A percentile compares a stretch with the other conserved stretches of the same genome.
These are phyloP conservation scores for Podosphaera xanthii DNA, from an alignment of 2,329 filamentous ascomycete species.

Conservation along the genomic window DNA sequence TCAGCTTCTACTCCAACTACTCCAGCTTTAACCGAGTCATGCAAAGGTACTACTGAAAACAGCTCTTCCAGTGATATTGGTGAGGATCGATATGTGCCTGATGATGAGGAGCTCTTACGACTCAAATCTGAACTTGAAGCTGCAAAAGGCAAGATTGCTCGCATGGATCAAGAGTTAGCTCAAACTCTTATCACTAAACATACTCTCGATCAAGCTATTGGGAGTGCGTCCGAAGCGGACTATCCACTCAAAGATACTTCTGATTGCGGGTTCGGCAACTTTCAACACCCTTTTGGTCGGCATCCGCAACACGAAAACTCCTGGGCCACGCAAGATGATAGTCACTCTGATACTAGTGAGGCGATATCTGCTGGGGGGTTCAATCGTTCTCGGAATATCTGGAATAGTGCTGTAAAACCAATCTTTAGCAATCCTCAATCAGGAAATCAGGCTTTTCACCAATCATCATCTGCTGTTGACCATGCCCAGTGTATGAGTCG, in stretches of 20 bases:
- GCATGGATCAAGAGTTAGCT: slow-evolving; percentile 47
- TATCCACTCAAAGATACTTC: slow-evolving; percentile 12
- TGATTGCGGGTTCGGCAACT: slow-evolving; percentile 3
- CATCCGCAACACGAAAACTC: slow-evolving; percentile 20
- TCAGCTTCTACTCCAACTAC: slow-evolving; percentile 37
- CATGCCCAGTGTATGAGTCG: slow-evolving; percentile 25
- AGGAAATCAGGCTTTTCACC: slow-evolving; percentile 9
- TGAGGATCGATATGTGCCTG: slow-evolving; percentile 14
- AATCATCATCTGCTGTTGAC: slow-evolving; percentile 16
- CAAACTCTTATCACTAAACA: slow-evolving; percentile 37
- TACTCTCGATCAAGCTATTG: slow-evolving; percentile 31
- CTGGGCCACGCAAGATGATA: slow-evolving; percentile 31
- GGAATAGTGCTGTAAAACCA: slow-evolving; percentile 24
- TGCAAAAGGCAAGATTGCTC: slow-evolving; percentile 46
- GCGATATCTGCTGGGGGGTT: slow-evolving; percentile 27
- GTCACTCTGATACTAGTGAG: slow-evolving; percentile 33
- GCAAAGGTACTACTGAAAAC: slow-evolving; percentile 19
- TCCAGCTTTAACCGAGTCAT: slow-evolving; percentile 31
- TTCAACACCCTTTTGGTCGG: slow-evolving; percentile 4
- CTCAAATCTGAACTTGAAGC: slow-evolving; percentile 50
- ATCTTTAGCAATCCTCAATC: slow-evolving; percentile 13
- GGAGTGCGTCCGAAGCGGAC: slow-evolving; percentile 24
- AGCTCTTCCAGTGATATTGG: slow-evolving; percentile 28
- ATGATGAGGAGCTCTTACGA: slow-evolving; percentile 36
- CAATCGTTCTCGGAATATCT: slow-evolving; percentile 31